Evolutionary conservation across 2,329 filamentous ascomycete species (phyloP), one percentile per base, ranked within the genome.

Genomic region (Aureobasidium leucospermi): DNA sequence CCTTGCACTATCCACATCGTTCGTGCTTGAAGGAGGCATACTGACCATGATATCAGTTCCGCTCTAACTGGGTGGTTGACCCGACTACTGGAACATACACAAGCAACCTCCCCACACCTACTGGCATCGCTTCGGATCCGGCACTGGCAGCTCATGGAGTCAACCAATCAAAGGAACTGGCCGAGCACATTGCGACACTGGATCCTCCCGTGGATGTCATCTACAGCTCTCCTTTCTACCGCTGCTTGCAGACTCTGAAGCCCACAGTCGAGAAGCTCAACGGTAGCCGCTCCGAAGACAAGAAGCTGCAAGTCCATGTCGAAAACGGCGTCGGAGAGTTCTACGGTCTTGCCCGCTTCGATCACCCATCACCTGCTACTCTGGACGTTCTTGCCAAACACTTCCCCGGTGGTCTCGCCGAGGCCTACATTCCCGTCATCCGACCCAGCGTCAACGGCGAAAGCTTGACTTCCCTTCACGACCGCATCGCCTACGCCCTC

Each of bases 1-100:
- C 8, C 39, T 16, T 42, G 11, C 39, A 42, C n/a, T 19, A 23
- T 15, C 42, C n/a, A 45, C 13, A 19, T 10, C 6, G 9, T 28
- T 7, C 4, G 7, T 8, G 7, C 39, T n/a, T 2, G 7, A 3
- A 31, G 23, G 28, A 57, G 38, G 39, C 19, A 65, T 49, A 36
- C 52, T 34, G 32, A 55, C 42, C 15, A 28, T 31, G 1, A 10
- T 47, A 31, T 10, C 73, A 95, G 92, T 96, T 96, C 74, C 90
- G 94, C 63, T 87, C 89, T 64, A 91, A 88, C 71, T 97, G 92
- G 90, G 84, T 84, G 45, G 89, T 97, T 62, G 86, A 97, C 74
- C 84, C 85, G 47, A 76, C 81, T 62, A 93, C 89, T 39, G 93
- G 94, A 57, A 81, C 80, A 66, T 97, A 97, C 77, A 82, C 81